A percentile compares a stretch with the other conserved stretches of the same genome.
Conservation (phyloP, 129 eudicot species). For the Flaveria brownii region DNA sequence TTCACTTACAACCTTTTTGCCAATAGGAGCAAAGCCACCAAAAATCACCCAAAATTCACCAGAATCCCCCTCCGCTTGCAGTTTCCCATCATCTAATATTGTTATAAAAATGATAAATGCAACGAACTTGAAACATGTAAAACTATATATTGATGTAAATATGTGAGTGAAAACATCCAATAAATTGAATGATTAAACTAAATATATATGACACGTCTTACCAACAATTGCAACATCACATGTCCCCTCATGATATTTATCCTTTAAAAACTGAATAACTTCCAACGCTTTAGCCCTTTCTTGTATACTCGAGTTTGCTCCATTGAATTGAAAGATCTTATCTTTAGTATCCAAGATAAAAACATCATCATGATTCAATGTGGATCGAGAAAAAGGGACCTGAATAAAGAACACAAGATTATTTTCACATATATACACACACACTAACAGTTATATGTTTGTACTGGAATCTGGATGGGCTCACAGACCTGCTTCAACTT, state of each 20-base stretch:
- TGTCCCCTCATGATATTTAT: slow-evolving; percentile 74
- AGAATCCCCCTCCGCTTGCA: slow-evolving; percentile 87
- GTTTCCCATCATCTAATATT: slow-evolving; percentile 79
- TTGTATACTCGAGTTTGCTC: slow-evolving; percentile 88
- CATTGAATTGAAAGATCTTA: slow-evolving; percentile 83
- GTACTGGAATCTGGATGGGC: not conserved
- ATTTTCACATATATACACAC: not conserved
- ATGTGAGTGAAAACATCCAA: not conserved
- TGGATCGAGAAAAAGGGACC: slow-evolving; percentile 89
- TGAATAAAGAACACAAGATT: slow-evolving; percentile 34
- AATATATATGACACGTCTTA: slow-evolving; percentile 33
- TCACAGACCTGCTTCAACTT: slow-evolving; percentile 79
- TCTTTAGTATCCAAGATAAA: slow-evolving; percentile 83
- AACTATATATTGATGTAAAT: not conserved
- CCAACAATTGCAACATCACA: slow-evolving; percentile 96
- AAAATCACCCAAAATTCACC: slow-evolving; percentile 98
- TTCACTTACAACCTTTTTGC: slow-evolving; percentile 83
- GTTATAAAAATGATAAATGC: slow-evolving; percentile 1
- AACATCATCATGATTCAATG: slow-evolving; percentile 86
- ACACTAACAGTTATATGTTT: not conserved
- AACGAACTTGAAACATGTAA: not conserved
- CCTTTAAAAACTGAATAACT: slow-evolving; percentile 85
- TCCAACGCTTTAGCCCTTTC: slow-evolving; percentile 90
- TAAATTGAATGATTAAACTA: not conserved
- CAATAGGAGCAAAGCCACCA: slow-evolving; percentile 99